phyloP scores from a whole-genome alignment of 768 basidiomycete species.

The Panus rudis region DNA sequence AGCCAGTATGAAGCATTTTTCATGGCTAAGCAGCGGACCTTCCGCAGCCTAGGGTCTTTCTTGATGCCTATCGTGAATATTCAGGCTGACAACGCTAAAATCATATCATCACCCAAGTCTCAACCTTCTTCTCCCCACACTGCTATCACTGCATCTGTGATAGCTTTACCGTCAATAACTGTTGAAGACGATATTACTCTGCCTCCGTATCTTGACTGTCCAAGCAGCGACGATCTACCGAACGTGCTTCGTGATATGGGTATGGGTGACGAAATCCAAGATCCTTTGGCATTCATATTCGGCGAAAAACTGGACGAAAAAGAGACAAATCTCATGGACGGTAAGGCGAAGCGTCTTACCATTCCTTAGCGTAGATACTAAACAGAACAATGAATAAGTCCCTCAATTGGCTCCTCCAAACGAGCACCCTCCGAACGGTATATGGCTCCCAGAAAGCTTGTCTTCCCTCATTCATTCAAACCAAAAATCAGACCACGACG shows the following conservation, averaged over 20 bases:
- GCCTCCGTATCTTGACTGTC: conserved; percentile 19
- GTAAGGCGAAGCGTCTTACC: conserved; percentile 35
- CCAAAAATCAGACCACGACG: conserved; percentile 1
- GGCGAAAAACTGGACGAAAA: conserved; percentile 51
- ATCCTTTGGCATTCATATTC: conserved; percentile 34
- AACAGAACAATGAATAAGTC: too few relatives aligned
- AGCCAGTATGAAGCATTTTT: conserved; percentile 3
- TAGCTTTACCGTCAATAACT: conserved; percentile 27
- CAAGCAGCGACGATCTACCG: conserved; percentile 10
- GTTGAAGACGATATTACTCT: not conserved
- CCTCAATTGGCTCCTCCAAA: conserved; percentile 51
- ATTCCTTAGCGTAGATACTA: too few relatives aligned
- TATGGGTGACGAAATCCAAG: not conserved
- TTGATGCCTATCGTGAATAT: conserved; percentile 25
- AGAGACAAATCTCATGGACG: conserved; percentile 48
- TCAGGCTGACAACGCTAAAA: conserved; percentile 4
- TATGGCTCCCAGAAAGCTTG: conserved; percentile 28
- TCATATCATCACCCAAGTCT: conserved; percentile 18
- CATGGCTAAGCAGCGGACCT: not conserved
- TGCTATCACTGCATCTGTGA: conserved; percentile 22
- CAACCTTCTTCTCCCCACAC: conserved; percentile 19
- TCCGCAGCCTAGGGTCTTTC: conserved; percentile 32
- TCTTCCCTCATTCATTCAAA: conserved; percentile 17
- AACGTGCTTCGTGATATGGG: not conserved
- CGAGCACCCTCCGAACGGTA: conserved; percentile 27